Conservation (phyloP, 768 basidiomycete species). For the Leccinum variicolor region DNA sequence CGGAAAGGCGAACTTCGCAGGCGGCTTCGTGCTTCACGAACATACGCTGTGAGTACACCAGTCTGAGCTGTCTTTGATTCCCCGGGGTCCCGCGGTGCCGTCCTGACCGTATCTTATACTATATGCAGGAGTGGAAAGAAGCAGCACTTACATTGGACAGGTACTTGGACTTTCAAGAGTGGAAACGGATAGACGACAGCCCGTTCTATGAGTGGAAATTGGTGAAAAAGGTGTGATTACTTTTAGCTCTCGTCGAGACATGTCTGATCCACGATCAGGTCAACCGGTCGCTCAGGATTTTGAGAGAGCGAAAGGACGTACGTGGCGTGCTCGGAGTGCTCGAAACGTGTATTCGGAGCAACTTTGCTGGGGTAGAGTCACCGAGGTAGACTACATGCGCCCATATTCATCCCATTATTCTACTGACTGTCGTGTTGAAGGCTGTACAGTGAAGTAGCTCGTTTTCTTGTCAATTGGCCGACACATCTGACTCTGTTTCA, state of each 20-base stretch:
- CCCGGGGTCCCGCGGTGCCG: background rate
- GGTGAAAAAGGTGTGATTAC: slow-evolving; percentile 59
- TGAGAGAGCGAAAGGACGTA: slow-evolving; percentile 76
- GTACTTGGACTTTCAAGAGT: slow-evolving; percentile 81
- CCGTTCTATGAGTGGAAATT: slow-evolving; percentile 90
- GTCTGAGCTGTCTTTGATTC: background rate
- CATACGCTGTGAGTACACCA: slow-evolving; percentile 56
- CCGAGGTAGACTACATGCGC: slow-evolving; percentile 45
- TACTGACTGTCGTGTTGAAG: slow-evolving; percentile 36
- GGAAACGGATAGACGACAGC: slow-evolving; percentile 89
- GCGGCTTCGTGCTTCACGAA: slow-evolving; percentile 67
- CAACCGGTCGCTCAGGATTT: slow-evolving; percentile 61
- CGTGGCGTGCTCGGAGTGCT: slow-evolving; percentile 86
- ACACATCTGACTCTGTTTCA: slow-evolving; percentile 31
- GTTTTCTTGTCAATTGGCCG: background rate
- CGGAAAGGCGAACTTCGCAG: slow-evolving; percentile 75
- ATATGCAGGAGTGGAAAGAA: slow-evolving; percentile 76
- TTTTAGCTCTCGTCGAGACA: background rate
- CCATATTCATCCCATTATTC: background rate
- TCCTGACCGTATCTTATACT: background rate
- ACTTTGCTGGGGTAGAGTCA: slow-evolving; percentile 93
- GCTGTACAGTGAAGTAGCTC: slow-evolving; percentile 78
- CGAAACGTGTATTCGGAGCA: slow-evolving; percentile 85
- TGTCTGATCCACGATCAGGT: slow-evolving; percentile 44
- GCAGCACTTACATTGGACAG: slow-evolving; percentile 76